phyloP scores from a whole-genome alignment of 495 filamentous ascomycete species.

The Lineolata rhizophorae region DNA sequence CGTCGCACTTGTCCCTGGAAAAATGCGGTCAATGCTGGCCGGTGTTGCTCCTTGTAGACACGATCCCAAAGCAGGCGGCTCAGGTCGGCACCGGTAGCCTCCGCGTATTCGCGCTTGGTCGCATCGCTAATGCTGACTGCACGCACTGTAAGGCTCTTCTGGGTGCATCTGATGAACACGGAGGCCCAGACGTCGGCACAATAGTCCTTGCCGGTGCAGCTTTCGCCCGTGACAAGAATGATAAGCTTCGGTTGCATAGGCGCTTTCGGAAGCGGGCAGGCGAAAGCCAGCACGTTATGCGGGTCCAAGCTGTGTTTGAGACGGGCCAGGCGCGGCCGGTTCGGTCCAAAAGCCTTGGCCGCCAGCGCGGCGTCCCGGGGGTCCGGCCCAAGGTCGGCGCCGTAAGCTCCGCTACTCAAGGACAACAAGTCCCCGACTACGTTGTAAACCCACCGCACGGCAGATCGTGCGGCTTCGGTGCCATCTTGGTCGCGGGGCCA shows the following conservation, averaged over 20 bases:
- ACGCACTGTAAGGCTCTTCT: constrained; percentile 21
- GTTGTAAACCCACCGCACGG: constrained; percentile 34
- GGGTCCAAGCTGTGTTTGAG: constrained; percentile 33
- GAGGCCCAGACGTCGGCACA: constrained; percentile 33
- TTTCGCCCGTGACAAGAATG: constrained; percentile 37
- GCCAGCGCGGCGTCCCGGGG: constrained; percentile 32
- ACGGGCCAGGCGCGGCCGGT: constrained; percentile 25
- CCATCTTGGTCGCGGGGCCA: constrained; percentile 35
- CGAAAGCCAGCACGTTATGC: constrained; percentile 28
- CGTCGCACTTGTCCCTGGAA: constrained; percentile 26
- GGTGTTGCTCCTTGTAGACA: constrained; percentile 40
- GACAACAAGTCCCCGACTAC: constrained; percentile 26
- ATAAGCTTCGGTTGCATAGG: constrained; percentile 27
- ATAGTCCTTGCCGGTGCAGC: constrained; percentile 37
- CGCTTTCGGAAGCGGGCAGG: constrained; percentile 27
- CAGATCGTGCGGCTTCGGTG: constrained; percentile 21
- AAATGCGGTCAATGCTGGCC: constrained; percentile 29
- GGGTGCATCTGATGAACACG: constrained; percentile 14
- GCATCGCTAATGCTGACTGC: constrained; percentile 36
- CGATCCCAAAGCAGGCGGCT: constrained; percentile 28
- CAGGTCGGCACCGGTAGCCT: constrained; percentile 27
- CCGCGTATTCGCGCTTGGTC: constrained; percentile 36
- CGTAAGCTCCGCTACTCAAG: constrained; percentile 30
- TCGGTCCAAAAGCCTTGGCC: constrained; percentile 33
- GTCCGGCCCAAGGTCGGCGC: constrained; percentile 40